phyloP scores from a whole-genome alignment of 2,329 filamentous ascomycete genomes.

The Penicillium janthinellum region DNA sequence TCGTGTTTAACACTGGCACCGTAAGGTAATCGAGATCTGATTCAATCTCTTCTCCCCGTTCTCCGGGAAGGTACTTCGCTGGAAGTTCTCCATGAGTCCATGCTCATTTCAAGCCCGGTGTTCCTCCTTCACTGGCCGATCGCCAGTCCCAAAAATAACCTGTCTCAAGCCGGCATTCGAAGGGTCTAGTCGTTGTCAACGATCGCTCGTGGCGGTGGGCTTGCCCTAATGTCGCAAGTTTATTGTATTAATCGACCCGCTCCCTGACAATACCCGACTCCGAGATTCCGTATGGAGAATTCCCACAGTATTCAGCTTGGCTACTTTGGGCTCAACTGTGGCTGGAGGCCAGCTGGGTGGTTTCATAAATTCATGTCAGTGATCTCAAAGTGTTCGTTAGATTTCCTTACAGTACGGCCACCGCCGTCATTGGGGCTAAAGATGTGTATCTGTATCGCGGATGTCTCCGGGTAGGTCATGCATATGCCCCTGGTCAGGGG shows the following conservation, averaged over 20 bases:
- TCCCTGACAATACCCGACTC: slow-evolving; percentile 3
- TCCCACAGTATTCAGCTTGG: slow-evolving; percentile 6
- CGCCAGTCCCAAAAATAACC: slow-evolving; percentile 23
- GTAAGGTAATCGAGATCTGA: not conserved
- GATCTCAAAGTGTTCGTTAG: not conserved
- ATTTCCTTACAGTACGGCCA: not conserved
- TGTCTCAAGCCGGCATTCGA: slow-evolving; percentile 11
- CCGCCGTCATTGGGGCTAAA: slow-evolving; percentile 5
- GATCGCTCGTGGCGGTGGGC: slow-evolving; percentile 21
- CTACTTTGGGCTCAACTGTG: slow-evolving; percentile 19
- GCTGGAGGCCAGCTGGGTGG: slow-evolving; percentile 8
- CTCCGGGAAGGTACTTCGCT: not conserved
- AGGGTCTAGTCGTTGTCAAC: slow-evolving; percentile 16
- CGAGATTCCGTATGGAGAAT: not conserved
- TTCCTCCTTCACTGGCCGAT: slow-evolving; percentile 1
- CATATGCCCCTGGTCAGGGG: slow-evolving; percentile 1
- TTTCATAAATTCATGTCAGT: not conserved
- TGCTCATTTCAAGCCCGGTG: not conserved
- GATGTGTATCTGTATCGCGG: not conserved
- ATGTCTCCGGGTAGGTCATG: not conserved
- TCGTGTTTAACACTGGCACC: not conserved
- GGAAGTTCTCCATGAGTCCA: not conserved
- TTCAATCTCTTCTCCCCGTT: not conserved
- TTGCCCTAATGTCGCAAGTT: slow-evolving; percentile 27
- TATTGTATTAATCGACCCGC: slow-evolving; percentile 15